Conservation (phyloP, 1,284 basidiomycete genomes). For the Ganoderma resinaceum region DNA sequence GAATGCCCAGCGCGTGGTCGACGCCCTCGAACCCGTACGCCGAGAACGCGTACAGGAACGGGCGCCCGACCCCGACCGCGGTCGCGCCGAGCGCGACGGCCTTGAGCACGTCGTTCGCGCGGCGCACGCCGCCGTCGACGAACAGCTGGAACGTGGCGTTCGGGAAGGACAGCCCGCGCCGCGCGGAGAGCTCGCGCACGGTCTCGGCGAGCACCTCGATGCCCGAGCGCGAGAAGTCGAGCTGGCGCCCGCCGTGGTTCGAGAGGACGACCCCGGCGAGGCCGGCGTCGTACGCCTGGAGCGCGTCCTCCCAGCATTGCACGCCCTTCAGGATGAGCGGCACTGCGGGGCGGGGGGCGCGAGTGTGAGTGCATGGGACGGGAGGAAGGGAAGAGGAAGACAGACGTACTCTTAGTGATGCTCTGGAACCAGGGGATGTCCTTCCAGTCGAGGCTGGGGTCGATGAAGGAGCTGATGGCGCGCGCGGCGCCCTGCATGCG, state of each 20-base stretch:
- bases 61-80: conserved; percentile 82
- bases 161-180: conserved; percentile 78
- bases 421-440: conserved; percentile 90
- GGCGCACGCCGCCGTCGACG: conserved; percentile 91
- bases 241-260: conserved; percentile 91
- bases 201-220: conserved; percentile 91
- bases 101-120: conserved; percentile 93
- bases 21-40: conserved; percentile 87
- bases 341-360: conserved; percentile 54
- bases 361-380: neutral
- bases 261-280: conserved; percentile 86
- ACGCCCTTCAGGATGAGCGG: conserved; percentile 96
- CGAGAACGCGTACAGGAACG: conserved; percentile 89
- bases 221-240: conserved; percentile 89
- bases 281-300: conserved; percentile 80
- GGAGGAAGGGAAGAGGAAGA: neutral
- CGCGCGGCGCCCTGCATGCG: conserved; percentile 42
- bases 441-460: conserved; percentile 88
- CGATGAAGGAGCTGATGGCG: conserved; percentile 79
- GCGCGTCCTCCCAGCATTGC: conserved; percentile 75
- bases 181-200: conserved; percentile 73
- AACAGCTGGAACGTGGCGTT: conserved; percentile 85
- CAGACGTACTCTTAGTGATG: conserved; percentile 79
- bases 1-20: conserved; percentile 61
- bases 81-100: conserved; percentile 92